Evolutionary conservation across 176 grass and related monocot species (phyloP).

Genomic region (Sorghum bicolor): DNA sequence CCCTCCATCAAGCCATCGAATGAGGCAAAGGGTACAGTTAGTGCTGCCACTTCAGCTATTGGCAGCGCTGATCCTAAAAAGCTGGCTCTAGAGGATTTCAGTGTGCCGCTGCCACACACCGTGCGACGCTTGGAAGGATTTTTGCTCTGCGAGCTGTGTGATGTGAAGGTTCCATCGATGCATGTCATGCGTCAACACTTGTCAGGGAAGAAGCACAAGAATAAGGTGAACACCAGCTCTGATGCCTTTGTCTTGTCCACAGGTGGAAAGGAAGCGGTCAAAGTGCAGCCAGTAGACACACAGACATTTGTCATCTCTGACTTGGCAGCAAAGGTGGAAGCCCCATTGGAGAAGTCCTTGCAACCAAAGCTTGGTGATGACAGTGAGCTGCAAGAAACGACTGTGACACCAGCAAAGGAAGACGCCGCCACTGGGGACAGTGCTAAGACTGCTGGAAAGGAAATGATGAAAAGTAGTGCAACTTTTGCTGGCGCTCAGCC

Average conservation of each 20-base stretch:
- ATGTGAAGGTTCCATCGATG: background rate
- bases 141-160: conserved; percentile 22
- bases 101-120: background rate
- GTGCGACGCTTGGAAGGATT: background rate
- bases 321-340: background rate
- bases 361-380: background rate
- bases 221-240: background rate
- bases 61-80: background rate
- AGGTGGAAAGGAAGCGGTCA: background rate
- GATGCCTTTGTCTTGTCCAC: background rate
- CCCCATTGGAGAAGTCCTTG: background rate
- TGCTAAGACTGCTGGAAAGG: background rate
- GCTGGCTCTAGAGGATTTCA: background rate
- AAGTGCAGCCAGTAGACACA: background rate
- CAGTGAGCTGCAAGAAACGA: background rate
- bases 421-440: background rate
- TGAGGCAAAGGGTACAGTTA: background rate
- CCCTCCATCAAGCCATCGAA: background rate
- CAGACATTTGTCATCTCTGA: background rate
- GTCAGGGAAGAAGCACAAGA: conserved; percentile 27
- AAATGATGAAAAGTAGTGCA: background rate
- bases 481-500: background rate
- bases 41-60: background rate
- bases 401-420: background rate
- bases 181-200: conserved; percentile 1